Evolutionary conservation across 805 yeast species (phyloP), one percentile per base, ranked within the genome.

Genomic region (Kodamaea lidongshanica): DNA sequence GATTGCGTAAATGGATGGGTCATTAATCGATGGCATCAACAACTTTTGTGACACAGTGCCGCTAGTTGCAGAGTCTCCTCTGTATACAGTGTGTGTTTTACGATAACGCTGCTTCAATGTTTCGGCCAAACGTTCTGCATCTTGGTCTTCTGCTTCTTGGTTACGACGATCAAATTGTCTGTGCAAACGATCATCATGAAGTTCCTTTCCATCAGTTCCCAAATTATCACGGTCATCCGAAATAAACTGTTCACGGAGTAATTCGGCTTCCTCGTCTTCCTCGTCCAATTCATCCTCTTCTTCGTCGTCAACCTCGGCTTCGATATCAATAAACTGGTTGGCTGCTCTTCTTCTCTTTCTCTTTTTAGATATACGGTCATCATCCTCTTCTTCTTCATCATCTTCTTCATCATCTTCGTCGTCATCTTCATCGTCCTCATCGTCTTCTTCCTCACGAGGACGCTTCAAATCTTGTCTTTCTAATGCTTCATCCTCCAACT

Each of bases 251-350:
- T 81, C 94, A 47, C 86, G 75, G 25, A 81, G 74, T 17, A 84
- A 29, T 17, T 83, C 96, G n/a, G 94, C 88, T 44, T 77, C 84
- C 44, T 81, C 97, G 40, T 89, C 97, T 27, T 87, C 97, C 35
- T 64, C 70, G 38, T 88, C 97, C 39, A 86, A 89, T 17, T 78
- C 76, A 24, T 82, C 94, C 42, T 89, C 97, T 33, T 92, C 97
- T 43, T 92, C 97, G 38, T 89, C 97, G 56, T 89, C 95, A 35
- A 92, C 98, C 56, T 89, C 97, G 37, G 96, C 98, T 67, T 92
- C 97, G 32, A 92, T 94, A 83, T 92, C 98, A 60, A 92, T 70
- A 57, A 87, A 92, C 67, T 82, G 88, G 56, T 89, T 89, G 65
- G 69, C 70, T 29, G 62, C 51, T 48, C 73, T 61, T 50, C 69